A percentile compares a stretch with the other conserved stretches of the same genome.
These are phyloP conservation scores for Aphanoascus verrucosus DNA, from an alignment of 2,329 filamentous ascomycete species.

Conservation along the genomic window DNA sequence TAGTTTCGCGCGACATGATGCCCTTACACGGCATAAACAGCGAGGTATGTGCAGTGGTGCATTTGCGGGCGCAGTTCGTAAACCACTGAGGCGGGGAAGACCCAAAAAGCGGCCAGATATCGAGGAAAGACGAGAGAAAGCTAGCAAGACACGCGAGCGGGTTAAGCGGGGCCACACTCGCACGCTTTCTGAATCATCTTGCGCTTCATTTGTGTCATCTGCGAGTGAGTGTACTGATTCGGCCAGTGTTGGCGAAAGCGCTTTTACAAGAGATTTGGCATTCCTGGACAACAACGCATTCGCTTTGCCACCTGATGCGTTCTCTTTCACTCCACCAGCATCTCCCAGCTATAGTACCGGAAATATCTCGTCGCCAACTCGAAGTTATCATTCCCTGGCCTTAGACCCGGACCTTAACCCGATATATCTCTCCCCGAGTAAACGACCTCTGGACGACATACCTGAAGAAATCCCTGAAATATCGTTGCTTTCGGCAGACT, in stretches of 20 bases:
- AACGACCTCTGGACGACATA: constrained; percentile 23
- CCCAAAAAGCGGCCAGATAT: constrained; percentile 54
- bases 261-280: constrained; percentile 25
- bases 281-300: constrained; percentile 25
- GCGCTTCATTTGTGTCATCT: constrained; percentile 29
- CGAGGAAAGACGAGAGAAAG: constrained; percentile 48
- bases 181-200: constrained; percentile 30
- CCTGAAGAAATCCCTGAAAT: constrained; percentile 24
- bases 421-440: constrained; percentile 28
- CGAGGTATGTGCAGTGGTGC: constrained; percentile 94
- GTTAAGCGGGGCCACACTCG: constrained; percentile 28
- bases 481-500: constrained; percentile 18
- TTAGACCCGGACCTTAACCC: constrained; percentile 31
- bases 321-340: constrained; percentile 39
- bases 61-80: constrained; percentile 67
- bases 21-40: constrained; percentile 84
- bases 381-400: constrained; percentile 29
- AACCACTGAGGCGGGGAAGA: constrained; percentile 55
- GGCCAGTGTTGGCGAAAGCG: constrained; percentile 30
- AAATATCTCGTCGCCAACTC: constrained; percentile 29
- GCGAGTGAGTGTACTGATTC: constrained; percentile 33
- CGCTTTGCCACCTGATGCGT: constrained; percentile 31
- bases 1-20: constrained; percentile 89
- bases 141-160: constrained; percentile 42
- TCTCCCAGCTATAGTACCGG: constrained; percentile 35